These are phyloP conservation scores for Coemansia sp. DNA, from an alignment of 192 early-diverging fungal genomes.

Conservation along the genomic window DNA sequence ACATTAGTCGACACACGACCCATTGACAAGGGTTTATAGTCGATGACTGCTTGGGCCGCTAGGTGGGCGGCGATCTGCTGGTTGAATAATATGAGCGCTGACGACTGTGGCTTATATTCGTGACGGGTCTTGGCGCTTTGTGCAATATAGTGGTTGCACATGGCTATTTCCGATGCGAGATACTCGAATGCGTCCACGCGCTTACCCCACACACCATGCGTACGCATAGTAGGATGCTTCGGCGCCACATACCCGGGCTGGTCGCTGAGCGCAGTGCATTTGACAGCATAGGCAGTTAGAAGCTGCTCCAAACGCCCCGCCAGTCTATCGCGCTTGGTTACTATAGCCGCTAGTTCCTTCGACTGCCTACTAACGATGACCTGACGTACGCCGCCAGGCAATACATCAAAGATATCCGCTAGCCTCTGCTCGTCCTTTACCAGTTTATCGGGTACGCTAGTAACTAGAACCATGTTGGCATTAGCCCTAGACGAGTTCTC, in stretches of 20 bases:
- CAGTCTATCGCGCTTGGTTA: slow-evolving; percentile 60
- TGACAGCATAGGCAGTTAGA: slow-evolving; percentile 58
- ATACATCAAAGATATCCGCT: slow-evolving; percentile 59
- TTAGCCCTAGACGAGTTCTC: slow-evolving; percentile 59
- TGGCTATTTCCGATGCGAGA: slow-evolving; percentile 38
- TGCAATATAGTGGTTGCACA: slow-evolving; percentile 52
- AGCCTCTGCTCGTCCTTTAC: slow-evolving; percentile 59
- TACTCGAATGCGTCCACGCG: slow-evolving; percentile 62
- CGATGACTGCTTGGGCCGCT: slow-evolving; percentile 70
- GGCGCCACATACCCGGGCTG: slow-evolving; percentile 17
- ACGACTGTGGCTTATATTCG: slow-evolving; percentile 54
- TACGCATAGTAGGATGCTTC: slow-evolving; percentile 61
- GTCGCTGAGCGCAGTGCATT: slow-evolving; percentile 14
- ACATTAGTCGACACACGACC: slow-evolving; percentile 67
- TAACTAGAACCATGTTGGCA: slow-evolving; percentile 73
- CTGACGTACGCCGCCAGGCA: slow-evolving; percentile 74
- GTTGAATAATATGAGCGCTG: slow-evolving; percentile 90
- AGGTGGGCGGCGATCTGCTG: slow-evolving; percentile 81
- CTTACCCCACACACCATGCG: slow-evolving; percentile 18
- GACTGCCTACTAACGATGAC: slow-evolving; percentile 72
- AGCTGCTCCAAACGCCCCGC: slow-evolving; percentile 60
- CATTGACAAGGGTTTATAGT: slow-evolving; percentile 72
- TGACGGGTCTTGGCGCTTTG: slow-evolving; percentile 18
- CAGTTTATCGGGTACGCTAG: slow-evolving; percentile 69
- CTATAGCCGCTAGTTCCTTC: slow-evolving; percentile 56